Base-by-base conservation (phyloP, 2,329 filamentous ascomycete genomes). In the Escovopsis sp. region DNA sequence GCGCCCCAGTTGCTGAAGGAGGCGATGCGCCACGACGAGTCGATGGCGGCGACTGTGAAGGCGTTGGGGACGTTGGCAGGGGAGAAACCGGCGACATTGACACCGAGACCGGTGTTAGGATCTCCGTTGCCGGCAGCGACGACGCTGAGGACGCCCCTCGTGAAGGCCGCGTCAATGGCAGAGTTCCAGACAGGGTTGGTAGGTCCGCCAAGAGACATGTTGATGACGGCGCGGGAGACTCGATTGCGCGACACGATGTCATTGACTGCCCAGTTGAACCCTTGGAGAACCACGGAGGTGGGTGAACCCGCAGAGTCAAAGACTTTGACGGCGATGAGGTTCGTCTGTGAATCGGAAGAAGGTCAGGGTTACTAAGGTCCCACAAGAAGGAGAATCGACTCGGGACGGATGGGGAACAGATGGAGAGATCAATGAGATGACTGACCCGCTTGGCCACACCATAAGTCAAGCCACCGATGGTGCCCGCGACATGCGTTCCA, bases 11-110 rank as follows among this genome's bases (percentile, higher is more conserved):
- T 74, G 46, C 66, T 70, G 57, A 67, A 72, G 9, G 48, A 49
- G 14, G 68, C 60, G 12, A 59, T 55, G 9, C 49, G 51, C 46
- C 68, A 65, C 31, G 50, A 36, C 7, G 46, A 48, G 44, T 66
- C 62, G 31, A 65, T 62, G 41, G 71, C 68, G 4, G 68, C 71
- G n/a, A 76, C 71, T 1, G 71, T 74, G 47, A 72, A 58, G 39
- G 69, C 71, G 27, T 57, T 55, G 10, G 64, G 50, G 13, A 64
- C 64, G 1, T 65, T 68, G 2, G 68, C 70, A 1, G 71, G 71
- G 0, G 70, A 74, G 36, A 54, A 6, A 51, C 34, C 31, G n/a
- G 37, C 12, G 40, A 39, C 1, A 62, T 61, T 42, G 68, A 20
- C 59, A n/a, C 51, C 53, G 46, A 60, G 57, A 16, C 59, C 58